phyloP scores from a whole-genome alignment of 805 yeast species.

The Dipodascus albidus region DNA sequence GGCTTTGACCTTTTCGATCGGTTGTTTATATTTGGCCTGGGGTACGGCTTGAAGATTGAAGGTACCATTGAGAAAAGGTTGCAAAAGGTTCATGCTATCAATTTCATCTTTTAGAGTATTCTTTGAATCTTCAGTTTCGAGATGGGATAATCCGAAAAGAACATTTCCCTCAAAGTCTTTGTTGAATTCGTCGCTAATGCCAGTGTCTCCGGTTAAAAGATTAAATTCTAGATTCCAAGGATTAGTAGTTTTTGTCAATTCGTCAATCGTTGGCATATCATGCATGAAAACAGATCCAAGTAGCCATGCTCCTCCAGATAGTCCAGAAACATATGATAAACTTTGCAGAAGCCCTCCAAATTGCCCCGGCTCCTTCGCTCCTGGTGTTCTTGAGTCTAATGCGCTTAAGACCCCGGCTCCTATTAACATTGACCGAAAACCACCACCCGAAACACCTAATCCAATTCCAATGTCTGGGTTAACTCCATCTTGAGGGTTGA shows the following conservation, averaged over 20 bases:
- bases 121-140: background rate
- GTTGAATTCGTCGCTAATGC: constrained; percentile 2
- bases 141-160: background rate
- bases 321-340: constrained; percentile 46
- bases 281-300: constrained; percentile 37
- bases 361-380: constrained; percentile 22
- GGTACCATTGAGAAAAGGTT: background rate
- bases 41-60: constrained; percentile 3
- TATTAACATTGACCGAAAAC: constrained; percentile 40
- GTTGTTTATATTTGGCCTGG: background rate
- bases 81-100: background rate
- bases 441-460: constrained; percentile 1
- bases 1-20: constrained; percentile 13
- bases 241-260: constrained; percentile 12
- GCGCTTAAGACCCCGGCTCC: constrained; percentile 48
- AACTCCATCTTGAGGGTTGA: background rate
- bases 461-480: background rate
- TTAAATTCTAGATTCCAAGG: constrained; percentile 24
- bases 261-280: constrained; percentile 28
- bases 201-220: constrained; percentile 12
- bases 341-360: constrained; percentile 45
- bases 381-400: constrained; percentile 34
- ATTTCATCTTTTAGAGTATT: background rate
- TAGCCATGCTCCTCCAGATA: constrained; percentile 68
- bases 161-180: constrained; percentile 1